Base-by-base conservation (phyloP, 768 basidiomycete species). In the Bullera alba region DNA sequence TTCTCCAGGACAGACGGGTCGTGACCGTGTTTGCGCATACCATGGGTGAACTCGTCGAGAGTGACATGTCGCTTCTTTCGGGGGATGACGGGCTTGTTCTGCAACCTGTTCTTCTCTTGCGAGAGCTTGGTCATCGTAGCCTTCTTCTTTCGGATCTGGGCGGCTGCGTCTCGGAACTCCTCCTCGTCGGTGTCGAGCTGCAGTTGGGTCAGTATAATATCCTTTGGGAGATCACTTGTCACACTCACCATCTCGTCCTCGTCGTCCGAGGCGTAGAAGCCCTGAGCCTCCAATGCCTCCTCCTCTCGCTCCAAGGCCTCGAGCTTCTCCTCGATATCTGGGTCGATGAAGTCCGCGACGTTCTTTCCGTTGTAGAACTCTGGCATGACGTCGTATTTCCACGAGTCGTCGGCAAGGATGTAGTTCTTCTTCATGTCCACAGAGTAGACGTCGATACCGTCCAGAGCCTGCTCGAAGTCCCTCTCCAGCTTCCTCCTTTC, bases 351-450 rank as follows among this genome's bases (percentile, higher is more conserved):
- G 77, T 99, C 95, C 21, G 92, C 93, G 46, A 97, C 76, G 76
- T 99, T 99, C 80, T 96, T 96, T 75, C 95, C 95, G 60, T 96
- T 83, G 84, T 89, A 83, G 66, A 99, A 87, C 72, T 99, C 95
- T n/a, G 95, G 95, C n/a, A 97, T 85, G 58, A 81, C 78, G 67
- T 99, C 95, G 76, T 82, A 77, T 77, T 95, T 99, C 95, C 95
- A 99, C 37, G 87, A 84, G 30, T 86, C 82, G 68, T 95, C 83
- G 21, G 82, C 78, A 51, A 99, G 82, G 23, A 95, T 50, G 75
- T 95, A 97, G 72, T 88, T 81, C 79, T 89, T 83, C 75, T 85
- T 87, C 59, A 91, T 71, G 67, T 92, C 91, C 73, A 88, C 81
- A 56, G 87, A 90, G 76, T 83, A 93, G 16, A 91, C 81, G 39